phyloP scores from a whole-genome alignment of 305 asterid genomes.

The Ilex paraguariensis region DNA sequence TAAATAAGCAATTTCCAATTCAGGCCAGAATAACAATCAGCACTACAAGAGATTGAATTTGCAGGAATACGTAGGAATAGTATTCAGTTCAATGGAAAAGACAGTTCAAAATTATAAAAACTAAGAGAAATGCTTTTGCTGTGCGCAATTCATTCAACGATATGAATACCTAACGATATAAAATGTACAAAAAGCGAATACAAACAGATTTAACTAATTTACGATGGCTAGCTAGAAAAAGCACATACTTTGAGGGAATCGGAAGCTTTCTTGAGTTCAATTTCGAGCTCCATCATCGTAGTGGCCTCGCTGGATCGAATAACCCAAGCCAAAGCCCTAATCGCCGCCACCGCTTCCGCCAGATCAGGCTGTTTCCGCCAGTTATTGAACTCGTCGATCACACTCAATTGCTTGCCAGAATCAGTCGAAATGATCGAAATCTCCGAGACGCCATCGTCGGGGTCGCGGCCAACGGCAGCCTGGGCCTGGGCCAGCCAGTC shows the following conservation, averaged over 20 bases:
- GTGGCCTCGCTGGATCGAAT: conserved; percentile 79
- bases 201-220: background rate
- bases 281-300: conserved; percentile 92
- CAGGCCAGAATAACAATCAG: too few relatives aligned
- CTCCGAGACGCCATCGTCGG: conserved; percentile 29
- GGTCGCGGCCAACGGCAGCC: conserved; percentile 46
- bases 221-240: background rate
- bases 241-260: conserved; percentile 70
- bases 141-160: too few relatives aligned
- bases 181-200: background rate
- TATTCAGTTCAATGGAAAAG: too few relatives aligned
- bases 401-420: conserved; percentile 39
- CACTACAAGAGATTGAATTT: too few relatives aligned
- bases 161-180: background rate
- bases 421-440: conserved; percentile 32
- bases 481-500: conserved; percentile 94
- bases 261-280: conserved; percentile 78
- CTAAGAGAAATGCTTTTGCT: too few relatives aligned
- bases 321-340: conserved; percentile 88
- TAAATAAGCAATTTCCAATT: too few relatives aligned
- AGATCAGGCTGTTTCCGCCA: conserved; percentile 92
- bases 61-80: too few relatives aligned
- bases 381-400: conserved; percentile 73
- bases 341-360: conserved; percentile 98
- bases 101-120: too few relatives aligned